Evolutionary conservation across 148 eudicot genomes (phyloP), one percentile per base, ranked within the genome.

Genomic region (Persicaria tinctoria): DNA sequence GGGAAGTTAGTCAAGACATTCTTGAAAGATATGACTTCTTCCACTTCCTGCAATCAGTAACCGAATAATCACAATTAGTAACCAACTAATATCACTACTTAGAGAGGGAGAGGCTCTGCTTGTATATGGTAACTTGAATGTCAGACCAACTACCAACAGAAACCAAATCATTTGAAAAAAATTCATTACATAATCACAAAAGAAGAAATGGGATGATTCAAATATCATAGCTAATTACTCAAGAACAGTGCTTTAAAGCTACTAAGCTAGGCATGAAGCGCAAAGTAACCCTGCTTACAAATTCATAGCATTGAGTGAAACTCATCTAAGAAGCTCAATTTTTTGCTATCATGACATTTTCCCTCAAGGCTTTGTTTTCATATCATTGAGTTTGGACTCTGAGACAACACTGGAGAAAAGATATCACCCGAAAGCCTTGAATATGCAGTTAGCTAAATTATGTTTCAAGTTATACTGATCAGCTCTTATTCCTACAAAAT

Each of bases 11-110:
- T 77, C 80, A 89, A 66, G 5, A 77, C 66, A 7, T 86, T 75
- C 79, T 78, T 87, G 82, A 89, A 89, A 45, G 93, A 89, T 70
- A 83, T 50, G 10, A 69, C 72, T 75, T 71, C 84, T 78, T 74
- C 79, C 81, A 75, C 63, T 44, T 78, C 78, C 84, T 72, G 57
- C 56, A 70, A 72, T 11, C 53, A 46, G 48, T 6, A 46, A 76
- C 45, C 4, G 16, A 11, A 2, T 38, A 12, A 38, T 16, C 38
- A 8, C 46, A 13, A 64, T 64, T 64, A 64, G 46, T 46, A 64
- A 11, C 46, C 45, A 64, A 38, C 16, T 5, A 27, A 32, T 62
- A 56, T 8, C 8, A 59, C 7, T 59, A 20, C 23, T 23, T 38
- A 0, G 3, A n/a, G 23, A 2, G 2, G 41, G 23, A 59, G 66